Evolutionary conservation across 441 rosid species (phyloP), one percentile per base, ranked within the genome.

Genomic region (Dalechampia spathulata): DNA sequence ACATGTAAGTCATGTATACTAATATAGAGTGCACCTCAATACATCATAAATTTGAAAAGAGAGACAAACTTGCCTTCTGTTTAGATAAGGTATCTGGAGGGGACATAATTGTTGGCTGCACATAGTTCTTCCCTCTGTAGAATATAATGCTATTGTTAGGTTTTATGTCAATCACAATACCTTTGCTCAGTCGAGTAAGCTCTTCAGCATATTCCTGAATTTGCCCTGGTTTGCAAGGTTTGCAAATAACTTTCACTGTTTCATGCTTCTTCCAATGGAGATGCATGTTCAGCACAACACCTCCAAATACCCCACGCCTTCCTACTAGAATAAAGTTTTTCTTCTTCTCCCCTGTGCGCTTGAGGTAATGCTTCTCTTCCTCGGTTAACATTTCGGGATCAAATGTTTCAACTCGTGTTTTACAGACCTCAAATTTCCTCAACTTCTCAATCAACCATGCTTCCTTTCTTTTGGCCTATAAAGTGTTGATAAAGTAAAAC

Each of bases 251-350:
- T 77, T 85, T 90, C 52, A 86, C 89, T 12, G 95, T 86, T 72
- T 90, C 97, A 61, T 87, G 95, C 62, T 78, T 90, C 75, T 90
- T 87, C 95, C 91, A 87, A 52, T 90, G 95, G 36, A 90, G 93
- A 74, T 90, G 95, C 90, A 90, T 81, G 64, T 87, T 90, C 39
- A 87, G 81, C 67, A 90, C 87, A 52, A 90, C 89, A 22, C 97
- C 97, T 55, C 93, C 95, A 76, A 90, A 86, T 25, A 84, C 90
- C 58, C 97, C 97, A 27, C 95, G 81, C 64, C 95, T 81, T 44
- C 97, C 93, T 28, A 86, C 87, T 40, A 76, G 86, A n/a, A 83
- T 80, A 66, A 76, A 90, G 60, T 86, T 81, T 55, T 85, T 87
- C 67, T 80, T 87, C 75, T 90, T 90, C 75, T 85, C 96, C 20